phyloP scores from a whole-genome alignment of 2,329 filamentous ascomycete species.

The Diplodia mutila region DNA sequence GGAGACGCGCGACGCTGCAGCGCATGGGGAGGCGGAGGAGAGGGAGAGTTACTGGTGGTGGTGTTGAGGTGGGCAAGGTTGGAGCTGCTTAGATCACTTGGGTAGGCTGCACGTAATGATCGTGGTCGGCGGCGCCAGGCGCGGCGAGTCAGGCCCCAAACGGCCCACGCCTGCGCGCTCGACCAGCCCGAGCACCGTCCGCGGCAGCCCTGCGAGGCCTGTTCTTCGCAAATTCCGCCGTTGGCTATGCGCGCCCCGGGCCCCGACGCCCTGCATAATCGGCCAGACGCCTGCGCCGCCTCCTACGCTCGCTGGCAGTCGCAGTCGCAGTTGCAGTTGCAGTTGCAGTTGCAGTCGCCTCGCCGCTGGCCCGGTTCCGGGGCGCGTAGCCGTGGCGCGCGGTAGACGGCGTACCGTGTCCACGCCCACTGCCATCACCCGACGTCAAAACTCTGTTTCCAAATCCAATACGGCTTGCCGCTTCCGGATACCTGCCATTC shows the following conservation, averaged over 20 bases:
- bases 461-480: slow-evolving; percentile 8
- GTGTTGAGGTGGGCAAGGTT: slow-evolving; percentile 11
- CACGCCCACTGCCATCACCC: neutral
- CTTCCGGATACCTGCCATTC: slow-evolving; percentile 10
- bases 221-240: slow-evolving; percentile 2
- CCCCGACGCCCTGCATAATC: slow-evolving; percentile 1
- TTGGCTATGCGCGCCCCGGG: neutral
- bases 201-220: slow-evolving; percentile 12
- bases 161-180: slow-evolving; percentile 11
- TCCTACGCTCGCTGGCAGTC: neutral
- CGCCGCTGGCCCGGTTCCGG: neutral
- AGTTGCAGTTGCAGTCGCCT: neutral
- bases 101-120: slow-evolving; percentile 20
- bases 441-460: slow-evolving; percentile 8
- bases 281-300: slow-evolving; percentile 1
- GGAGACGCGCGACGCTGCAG: slow-evolving; percentile 12
- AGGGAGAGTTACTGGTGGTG: neutral
- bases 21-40: slow-evolving; percentile 13
- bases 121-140: neutral
- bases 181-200: slow-evolving; percentile 8
- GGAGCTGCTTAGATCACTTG: neutral
- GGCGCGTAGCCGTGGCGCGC: neutral
- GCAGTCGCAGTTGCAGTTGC: neutral
- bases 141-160: slow-evolving; percentile 16
- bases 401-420: neutral